Percentiles rank a stretch among this genome's conserved stretches.
Conservation (phyloP, 1,284 basidiomycete genomes). For the Papiliotrema fonsecae region DNA sequence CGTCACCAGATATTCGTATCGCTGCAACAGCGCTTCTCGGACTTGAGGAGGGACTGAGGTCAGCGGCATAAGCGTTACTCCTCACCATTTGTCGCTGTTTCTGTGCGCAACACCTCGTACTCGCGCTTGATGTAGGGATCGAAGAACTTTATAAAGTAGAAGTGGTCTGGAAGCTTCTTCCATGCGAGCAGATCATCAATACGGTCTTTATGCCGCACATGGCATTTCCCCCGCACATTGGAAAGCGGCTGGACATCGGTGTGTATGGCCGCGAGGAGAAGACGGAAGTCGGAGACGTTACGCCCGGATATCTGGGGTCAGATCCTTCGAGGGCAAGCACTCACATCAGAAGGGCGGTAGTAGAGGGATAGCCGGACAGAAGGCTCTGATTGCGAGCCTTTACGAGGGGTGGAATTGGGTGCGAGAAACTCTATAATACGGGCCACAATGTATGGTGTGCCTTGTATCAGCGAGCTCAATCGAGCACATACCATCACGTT, state of each 20-base stretch:
- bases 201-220: slow-evolving; percentile 88
- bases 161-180: slow-evolving; percentile 91
- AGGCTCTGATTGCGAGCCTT: slow-evolving; percentile 28
- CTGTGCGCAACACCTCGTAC: slow-evolving; percentile 88
- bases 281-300: slow-evolving; percentile 69
- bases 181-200: slow-evolving; percentile 89
- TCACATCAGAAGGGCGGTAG: slow-evolving; percentile 64
- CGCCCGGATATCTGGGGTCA: slow-evolving; percentile 45
- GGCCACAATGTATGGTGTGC: slow-evolving; percentile 80
- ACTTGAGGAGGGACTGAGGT: slow-evolving; percentile 70
- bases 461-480: slow-evolving; percentile 16
- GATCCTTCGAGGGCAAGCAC: slow-evolving; percentile 33
- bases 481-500: slow-evolving; percentile 67
- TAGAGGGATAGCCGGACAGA: slow-evolving; percentile 84
- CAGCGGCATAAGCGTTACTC: background rate
- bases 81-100: slow-evolving; percentile 77
- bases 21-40: slow-evolving; percentile 64
- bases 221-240: slow-evolving; percentile 84
- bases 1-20: slow-evolving; percentile 92
- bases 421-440: slow-evolving; percentile 94
- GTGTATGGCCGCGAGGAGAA: slow-evolving; percentile 89
- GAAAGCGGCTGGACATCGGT: slow-evolving; percentile 89
- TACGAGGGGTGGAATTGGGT: slow-evolving; percentile 48
- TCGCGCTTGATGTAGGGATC: slow-evolving; percentile 98
- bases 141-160: slow-evolving; percentile 89